Conservation (phyloP, 2,329 filamentous ascomycete genomes). For the Botrytis galanthina region DNA sequence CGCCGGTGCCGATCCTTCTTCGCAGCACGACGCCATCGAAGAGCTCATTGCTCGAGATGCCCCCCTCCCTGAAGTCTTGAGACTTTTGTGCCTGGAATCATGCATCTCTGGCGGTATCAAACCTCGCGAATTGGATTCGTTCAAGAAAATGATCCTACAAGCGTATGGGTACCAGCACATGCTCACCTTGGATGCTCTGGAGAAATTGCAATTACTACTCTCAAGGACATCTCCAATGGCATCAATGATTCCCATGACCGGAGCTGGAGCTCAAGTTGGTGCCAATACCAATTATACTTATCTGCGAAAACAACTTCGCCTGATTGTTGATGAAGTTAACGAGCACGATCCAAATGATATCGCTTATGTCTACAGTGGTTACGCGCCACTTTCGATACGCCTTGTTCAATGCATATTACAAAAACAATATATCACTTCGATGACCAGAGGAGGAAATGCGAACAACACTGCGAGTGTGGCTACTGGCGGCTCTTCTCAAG, state of each 20-base stretch:
- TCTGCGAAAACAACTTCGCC: conserved; percentile 77
- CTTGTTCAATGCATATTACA: conserved; percentile 91
- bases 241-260: conserved; percentile 75
- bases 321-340: conserved; percentile 95
- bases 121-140: conserved; percentile 82
- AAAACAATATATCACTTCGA: conserved; percentile 75
- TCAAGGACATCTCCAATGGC: conserved; percentile 73
- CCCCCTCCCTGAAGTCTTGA: conserved; percentile 75
- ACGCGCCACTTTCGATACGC: conserved; percentile 86
- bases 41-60: conserved; percentile 90
- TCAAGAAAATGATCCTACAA: conserved; percentile 83
- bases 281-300: conserved; percentile 88
- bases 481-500: conserved; percentile 63
- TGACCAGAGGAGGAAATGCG: conserved; percentile 61
- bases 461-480: conserved; percentile 47
- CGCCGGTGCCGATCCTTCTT: conserved; percentile 82
- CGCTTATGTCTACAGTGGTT: conserved; percentile 97
- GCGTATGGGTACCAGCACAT: conserved; percentile 95
- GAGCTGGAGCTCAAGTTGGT: conserved; percentile 53
- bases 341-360: conserved; percentile 93
- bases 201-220: conserved; percentile 84
- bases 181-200: conserved; percentile 81
- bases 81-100: conserved; percentile 87
- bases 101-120: conserved; percentile 87
- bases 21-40: conserved; percentile 86